Base-by-base conservation (phyloP, 768 basidiomycete species). In the Boletus subcaerulescens region DNA sequence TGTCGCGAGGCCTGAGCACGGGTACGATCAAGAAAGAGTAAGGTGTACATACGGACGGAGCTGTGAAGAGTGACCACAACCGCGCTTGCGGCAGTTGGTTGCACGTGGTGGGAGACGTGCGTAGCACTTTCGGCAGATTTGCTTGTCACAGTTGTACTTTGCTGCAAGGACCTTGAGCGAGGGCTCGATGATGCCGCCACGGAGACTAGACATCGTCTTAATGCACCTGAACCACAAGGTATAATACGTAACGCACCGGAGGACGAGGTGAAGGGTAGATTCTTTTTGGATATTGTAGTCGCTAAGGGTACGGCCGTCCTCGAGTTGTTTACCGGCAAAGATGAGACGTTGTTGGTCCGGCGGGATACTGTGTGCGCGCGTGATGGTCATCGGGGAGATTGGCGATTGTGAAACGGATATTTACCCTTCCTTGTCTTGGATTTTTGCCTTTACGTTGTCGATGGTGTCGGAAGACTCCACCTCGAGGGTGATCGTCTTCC, bases 271-370 rank as follows among this genome's bases (percentile, higher is more conserved):
- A 63, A 98, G 91, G 26, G 95, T 98, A 20, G 93, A 95, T 75
- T 98, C 95, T 77, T 95, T 94, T 79, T 95, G 93, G 70, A 96
- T 97, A 79, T 96, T 96, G 81, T 96, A 98, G 77, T 98, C 96
- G 62, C 83, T 89, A 42, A 98, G 79, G 8, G 95, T 98, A 65
- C 96, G 90, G 45, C 96, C 96, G 73, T 98, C 96, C 76, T 98
- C 96, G 55, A 98, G 85, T 75, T 98, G 96, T 83, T 98, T 98
- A 50, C 96, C 96, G 55, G 96, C 96, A 63, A 98, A 66, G 10
- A 66, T 66, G 20, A 66, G 63, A 35, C 65, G 65, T 12, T 66
- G 65, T 55, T 66, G 65, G 43, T 66, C 65, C 0, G 65, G 65
- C 5, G 65, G 65, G 6, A 66, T 66, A 13, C 65, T 67, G 42